Evolutionary conservation across 2,329 filamentous ascomycete species (phyloP).

Genomic region (Phyllosticta capitalensis): DNA sequence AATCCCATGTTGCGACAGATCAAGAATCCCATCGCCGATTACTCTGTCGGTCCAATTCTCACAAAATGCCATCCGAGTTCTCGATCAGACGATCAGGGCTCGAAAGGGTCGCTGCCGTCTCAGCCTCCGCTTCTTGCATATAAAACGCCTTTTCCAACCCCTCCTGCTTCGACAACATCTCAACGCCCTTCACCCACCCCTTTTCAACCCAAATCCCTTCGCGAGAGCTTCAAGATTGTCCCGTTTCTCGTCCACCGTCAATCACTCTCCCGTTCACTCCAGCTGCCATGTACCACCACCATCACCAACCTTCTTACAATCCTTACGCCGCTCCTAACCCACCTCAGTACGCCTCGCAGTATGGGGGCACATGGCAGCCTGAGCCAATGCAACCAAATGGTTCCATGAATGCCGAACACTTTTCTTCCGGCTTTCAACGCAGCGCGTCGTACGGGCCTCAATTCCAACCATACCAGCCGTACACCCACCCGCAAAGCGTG

Average conservation of each 20-base stretch:
- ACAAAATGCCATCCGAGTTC: not conserved
- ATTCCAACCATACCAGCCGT: not conserved
- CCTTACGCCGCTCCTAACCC: not conserved
- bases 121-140: not conserved
- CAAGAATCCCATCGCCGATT: slow-evolving; percentile 8
- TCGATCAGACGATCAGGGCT: not conserved
- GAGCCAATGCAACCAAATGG: not conserved
- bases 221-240: not conserved
- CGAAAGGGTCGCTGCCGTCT: not conserved
- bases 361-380: not conserved
- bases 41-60: not conserved
- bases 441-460: not conserved
- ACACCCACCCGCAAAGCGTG: not conserved
- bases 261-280: not conserved
- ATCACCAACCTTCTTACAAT: slow-evolving; percentile 7
- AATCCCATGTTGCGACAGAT: slow-evolving; percentile 4
- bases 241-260: not conserved
- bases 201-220: not conserved
- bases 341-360: slow-evolving; percentile 7
- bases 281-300: slow-evolving; percentile 7
- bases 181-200: not conserved
- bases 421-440: slow-evolving; percentile 3
- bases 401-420: not conserved
- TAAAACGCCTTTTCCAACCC: not conserved
- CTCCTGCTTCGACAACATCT: not conserved